phyloP scores from a whole-genome alignment of 129 eudicot genomes.

The Centrapalus pauciflorus region DNA sequence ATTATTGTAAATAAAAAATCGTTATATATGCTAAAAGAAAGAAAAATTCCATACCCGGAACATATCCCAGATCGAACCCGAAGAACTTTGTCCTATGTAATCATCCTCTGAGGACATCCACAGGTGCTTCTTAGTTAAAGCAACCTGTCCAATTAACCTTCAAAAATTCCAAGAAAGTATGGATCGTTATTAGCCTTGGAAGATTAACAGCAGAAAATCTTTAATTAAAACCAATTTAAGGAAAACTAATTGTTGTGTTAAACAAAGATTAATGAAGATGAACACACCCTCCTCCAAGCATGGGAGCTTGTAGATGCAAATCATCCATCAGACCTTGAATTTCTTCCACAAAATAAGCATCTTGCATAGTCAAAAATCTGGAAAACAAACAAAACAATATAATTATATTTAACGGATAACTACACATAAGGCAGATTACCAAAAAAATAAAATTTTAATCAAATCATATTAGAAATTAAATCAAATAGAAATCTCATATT shows the following conservation, averaged over 20 bases:
- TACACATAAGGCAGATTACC: neutral
- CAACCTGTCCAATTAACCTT: constrained; percentile 78
- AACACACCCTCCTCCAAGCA: constrained; percentile 86
- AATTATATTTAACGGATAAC: neutral
- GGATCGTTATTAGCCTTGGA: neutral
- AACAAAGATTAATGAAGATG: neutral
- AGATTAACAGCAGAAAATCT: neutral
- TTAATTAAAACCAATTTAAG: constrained; percentile 7
- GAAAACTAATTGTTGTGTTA: neutral
- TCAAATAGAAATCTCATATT: neutral
- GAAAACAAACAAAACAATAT: constrained; percentile 11
- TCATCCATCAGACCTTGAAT: constrained; percentile 45
- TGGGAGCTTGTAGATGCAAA: constrained; percentile 64
- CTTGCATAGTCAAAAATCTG: constrained; percentile 80
- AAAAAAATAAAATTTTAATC: constrained; percentile 8
- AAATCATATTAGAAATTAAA: neutral
- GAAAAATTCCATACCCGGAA: constrained; percentile 41
- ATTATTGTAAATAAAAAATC: neutral
- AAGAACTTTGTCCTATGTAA: constrained; percentile 27
- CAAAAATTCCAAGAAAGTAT: neutral
- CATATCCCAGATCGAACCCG: constrained; percentile 38
- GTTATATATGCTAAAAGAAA: neutral
- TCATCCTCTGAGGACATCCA: constrained; percentile 63
- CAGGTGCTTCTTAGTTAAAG: constrained; percentile 59
- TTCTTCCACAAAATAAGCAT: constrained; percentile 64